These are phyloP conservation scores for Monilinia fructicola DNA, from an alignment of 2,329 filamentous ascomycete genomes.

Conservation along the genomic window DNA sequence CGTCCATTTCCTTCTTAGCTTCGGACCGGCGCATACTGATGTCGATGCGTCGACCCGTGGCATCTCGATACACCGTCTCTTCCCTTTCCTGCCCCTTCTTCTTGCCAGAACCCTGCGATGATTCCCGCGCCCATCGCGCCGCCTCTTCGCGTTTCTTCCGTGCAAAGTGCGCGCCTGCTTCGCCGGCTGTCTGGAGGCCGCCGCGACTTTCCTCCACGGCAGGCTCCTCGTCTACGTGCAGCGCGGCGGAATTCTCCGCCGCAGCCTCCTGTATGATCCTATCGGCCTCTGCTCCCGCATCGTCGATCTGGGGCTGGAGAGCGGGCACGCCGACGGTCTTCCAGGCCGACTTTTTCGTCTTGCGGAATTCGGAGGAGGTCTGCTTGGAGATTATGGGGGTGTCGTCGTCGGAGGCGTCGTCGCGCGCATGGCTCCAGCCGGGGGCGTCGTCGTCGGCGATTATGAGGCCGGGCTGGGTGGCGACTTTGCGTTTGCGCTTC, in stretches of 20 bases:
- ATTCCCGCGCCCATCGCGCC: slow-evolving; percentile 49
- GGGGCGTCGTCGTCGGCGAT: slow-evolving; percentile 64
- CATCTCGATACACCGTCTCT: slow-evolving; percentile 94
- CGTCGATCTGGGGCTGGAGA: slow-evolving; percentile 43
- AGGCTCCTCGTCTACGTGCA: slow-evolving; percentile 51
- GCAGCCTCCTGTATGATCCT: slow-evolving; percentile 73
- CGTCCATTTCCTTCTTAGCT: slow-evolving; percentile 74
- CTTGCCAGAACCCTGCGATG: slow-evolving; percentile 36
- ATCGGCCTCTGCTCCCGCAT: slow-evolving; percentile 74
- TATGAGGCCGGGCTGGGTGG: slow-evolving; percentile 52
- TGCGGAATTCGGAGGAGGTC: slow-evolving; percentile 62
- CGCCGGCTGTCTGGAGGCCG: slow-evolving; percentile 78
- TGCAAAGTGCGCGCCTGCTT: slow-evolving; percentile 69
- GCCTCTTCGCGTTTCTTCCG: slow-evolving; percentile 65
- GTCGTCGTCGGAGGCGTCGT: slow-evolving; percentile 52
- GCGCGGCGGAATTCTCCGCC: slow-evolving; percentile 59
- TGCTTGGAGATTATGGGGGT: slow-evolving; percentile 52
- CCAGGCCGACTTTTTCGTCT: slow-evolving; percentile 78
- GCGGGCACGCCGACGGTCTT: slow-evolving; percentile 60
- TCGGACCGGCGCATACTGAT: slow-evolving; percentile 88
- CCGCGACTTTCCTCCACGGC: slow-evolving; percentile 90
- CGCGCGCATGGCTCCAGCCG: slow-evolving; percentile 43
- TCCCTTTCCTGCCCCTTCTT: slow-evolving; percentile 49
- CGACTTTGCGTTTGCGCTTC: slow-evolving; percentile 63
- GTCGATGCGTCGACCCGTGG: slow-evolving; percentile 91